Percentiles rank a stretch among this genome's conserved stretches.
Evolutionary conservation across 208 protist species (phyloP).

Genomic region (Naegleria lovaniensis): DNA sequence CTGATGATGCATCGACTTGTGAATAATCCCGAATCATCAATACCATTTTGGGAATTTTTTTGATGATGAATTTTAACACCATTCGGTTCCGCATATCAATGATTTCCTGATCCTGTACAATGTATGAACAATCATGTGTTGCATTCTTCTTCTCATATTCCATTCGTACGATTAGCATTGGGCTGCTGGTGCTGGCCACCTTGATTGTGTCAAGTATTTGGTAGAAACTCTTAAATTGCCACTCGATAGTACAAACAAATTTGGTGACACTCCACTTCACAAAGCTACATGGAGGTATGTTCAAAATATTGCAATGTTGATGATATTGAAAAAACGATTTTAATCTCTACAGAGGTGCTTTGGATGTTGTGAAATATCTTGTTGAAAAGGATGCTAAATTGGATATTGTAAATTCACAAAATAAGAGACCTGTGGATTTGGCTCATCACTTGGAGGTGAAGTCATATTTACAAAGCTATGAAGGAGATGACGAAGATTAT

Average conservation of each 20-base stretch:
- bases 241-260: background rate
- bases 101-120: no score
- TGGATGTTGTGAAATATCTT: constrained; percentile 7
- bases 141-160: no score
- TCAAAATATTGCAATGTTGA: background rate
- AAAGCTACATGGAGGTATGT: constrained; percentile 20
- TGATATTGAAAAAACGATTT: background rate
- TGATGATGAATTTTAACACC: background rate
- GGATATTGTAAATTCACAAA: background rate
- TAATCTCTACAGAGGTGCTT: background rate
- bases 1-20: no score
- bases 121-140: no score
- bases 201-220: background rate
- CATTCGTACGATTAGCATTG: background rate
- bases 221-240: background rate
- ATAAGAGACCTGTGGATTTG: constrained; percentile 17
- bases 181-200: background rate
- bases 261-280: constrained; percentile 22
- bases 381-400: background rate
- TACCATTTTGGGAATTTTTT: no score
- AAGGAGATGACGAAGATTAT: constrained; percentile 15
- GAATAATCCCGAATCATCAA: no score
- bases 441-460: constrained; percentile 20
- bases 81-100: background rate
- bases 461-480: background rate